Conservation (phyloP, 163 green algal genomes). For the Trebouxia gelatinosa region DNA sequence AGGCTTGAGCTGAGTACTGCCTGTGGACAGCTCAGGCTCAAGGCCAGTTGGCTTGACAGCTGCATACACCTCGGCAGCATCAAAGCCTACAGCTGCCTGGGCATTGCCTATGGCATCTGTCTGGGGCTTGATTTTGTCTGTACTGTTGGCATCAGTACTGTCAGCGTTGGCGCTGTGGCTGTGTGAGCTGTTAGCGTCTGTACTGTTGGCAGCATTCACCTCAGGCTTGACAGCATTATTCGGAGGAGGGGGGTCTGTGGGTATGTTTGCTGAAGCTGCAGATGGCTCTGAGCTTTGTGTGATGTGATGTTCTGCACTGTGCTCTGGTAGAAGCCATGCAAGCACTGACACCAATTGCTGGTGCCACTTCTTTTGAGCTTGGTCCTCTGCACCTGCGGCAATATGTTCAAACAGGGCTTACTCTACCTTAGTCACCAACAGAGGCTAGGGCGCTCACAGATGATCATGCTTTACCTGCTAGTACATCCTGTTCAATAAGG, state of each 20-base stretch:
- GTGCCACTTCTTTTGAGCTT: conserved; percentile 27
- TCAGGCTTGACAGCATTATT: no score
- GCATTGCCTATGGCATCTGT: neutral
- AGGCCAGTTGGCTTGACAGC: conserved; percentile 54
- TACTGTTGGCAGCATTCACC: neutral
- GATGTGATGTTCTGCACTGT: conserved; percentile 11
- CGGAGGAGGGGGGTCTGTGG: neutral
- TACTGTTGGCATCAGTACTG: neutral
- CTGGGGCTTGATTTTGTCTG: neutral
- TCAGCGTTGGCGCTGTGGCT: neutral
- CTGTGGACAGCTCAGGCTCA: conserved; percentile 47
- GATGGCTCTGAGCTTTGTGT: neutral
- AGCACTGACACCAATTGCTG: conserved; percentile 31
- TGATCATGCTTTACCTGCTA: neutral
- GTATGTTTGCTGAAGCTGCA: neutral
- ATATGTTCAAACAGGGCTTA: neutral
- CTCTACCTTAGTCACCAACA: neutral
- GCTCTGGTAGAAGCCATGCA: conserved; percentile 39
- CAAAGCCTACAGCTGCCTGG: conserved; percentile 36
- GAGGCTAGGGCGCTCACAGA: no score
- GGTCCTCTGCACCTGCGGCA: conserved; percentile 7
- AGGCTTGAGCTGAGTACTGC: conserved; percentile 46
- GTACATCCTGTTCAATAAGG: neutral
- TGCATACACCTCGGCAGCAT: conserved; percentile 59
- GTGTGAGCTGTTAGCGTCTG: neutral